Conservation (phyloP, 306 rosid genomes). For the Psophocarpus tetragonolobus region DNA sequence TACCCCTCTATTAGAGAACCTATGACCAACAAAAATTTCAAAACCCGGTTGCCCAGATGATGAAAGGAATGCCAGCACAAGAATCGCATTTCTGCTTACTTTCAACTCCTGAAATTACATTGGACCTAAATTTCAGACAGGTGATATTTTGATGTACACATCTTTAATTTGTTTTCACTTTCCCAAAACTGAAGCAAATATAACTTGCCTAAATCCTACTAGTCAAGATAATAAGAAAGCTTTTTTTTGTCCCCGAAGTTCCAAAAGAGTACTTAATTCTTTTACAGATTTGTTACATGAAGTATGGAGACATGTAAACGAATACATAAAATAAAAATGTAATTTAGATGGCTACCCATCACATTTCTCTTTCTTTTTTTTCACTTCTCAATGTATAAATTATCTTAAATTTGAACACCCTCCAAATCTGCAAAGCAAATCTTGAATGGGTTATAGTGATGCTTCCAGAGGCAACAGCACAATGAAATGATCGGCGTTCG, state of each 20-base stretch:
- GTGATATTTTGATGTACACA: not conserved
- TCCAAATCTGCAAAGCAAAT: not conserved
- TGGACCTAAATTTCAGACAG: conserved; percentile 5
- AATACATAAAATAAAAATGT: not conserved
- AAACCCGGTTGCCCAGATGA: conserved; percentile 85
- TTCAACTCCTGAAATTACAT: conserved; percentile 69
- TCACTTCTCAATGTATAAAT: not conserved
- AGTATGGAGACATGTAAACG: not conserved
- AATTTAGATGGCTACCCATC: not conserved
- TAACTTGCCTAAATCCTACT: not conserved
- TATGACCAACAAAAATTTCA: conserved; percentile 61
- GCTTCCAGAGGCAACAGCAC: not conserved
- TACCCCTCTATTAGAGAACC: conserved; percentile 46
- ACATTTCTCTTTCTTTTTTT: not conserved
- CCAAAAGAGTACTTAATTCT: not conserved
- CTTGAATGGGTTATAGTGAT: not conserved
- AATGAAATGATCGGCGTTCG: not conserved
- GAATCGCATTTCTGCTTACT: conserved; percentile 62
- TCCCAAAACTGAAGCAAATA: conserved; percentile 9
- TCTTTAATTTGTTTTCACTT: not conserved
- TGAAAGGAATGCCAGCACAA: conserved; percentile 81
- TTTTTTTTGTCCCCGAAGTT: conserved; percentile 10
- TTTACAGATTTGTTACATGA: not conserved
- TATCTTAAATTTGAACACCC: not conserved
- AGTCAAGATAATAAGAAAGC: conserved; percentile 6